These are phyloP conservation scores for Suaeda aralocaspica DNA, from an alignment of 148 eudicot species.

Conservation along the genomic window DNA sequence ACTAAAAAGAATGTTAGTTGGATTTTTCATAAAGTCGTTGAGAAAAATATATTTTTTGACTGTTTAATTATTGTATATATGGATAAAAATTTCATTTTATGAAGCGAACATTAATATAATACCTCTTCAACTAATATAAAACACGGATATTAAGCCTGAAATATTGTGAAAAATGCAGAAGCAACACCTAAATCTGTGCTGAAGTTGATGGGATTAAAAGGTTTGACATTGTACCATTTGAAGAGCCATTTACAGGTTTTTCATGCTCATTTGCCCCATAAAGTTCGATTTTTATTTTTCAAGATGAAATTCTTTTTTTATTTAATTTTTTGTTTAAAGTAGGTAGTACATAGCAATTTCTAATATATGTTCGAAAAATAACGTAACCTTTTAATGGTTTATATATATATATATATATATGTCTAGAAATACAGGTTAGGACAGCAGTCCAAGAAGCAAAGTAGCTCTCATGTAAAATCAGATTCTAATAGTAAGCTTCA, in stretches of 20 bases:
- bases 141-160: background rate
- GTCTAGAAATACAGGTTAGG: conserved; percentile 34
- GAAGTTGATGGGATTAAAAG: conserved; percentile 78
- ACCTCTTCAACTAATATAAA: too few species aligned
- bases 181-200: conserved; percentile 81
- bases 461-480: conserved; percentile 18
- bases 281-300: background rate
- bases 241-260: conserved; percentile 85
- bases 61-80: too few species aligned
- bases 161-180: conserved; percentile 36
- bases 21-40: too few species aligned
- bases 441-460: conserved; percentile 29
- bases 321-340: too few species aligned
- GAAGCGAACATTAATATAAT: too few species aligned
- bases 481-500: conserved; percentile 20
- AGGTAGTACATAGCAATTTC: too few species aligned
- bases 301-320: too few species aligned
- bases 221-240: conserved; percentile 79
- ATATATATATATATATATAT: background rate
- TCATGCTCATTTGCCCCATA: background rate
- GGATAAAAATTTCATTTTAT: too few species aligned
- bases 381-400: background rate
- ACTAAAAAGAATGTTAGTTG: too few species aligned
- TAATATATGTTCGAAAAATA: too few species aligned
- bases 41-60: too few species aligned